Base-by-base conservation (phyloP, 2,329 filamentous ascomycete genomes). In the Cladosporium sp. region DNA sequence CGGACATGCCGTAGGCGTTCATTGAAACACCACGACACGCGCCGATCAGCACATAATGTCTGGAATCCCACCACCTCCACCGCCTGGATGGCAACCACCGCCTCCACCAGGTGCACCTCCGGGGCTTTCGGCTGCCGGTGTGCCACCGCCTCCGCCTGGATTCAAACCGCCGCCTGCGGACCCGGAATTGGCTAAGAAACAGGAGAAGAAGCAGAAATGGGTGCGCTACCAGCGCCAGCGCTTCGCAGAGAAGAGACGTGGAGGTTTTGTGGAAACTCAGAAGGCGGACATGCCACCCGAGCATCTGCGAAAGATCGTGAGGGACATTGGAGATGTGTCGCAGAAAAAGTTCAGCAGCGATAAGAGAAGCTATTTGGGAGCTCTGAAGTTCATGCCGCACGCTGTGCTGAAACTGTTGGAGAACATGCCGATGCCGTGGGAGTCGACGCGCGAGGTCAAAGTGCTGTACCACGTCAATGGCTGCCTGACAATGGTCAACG, bases 391-490 rank as follows among this genome's bases (percentile, higher is more conserved):
- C 74, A 98, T 98, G 93, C 93, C 93, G 1, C 93, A 98, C 68
- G 93, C 93, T 5, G 93, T 98, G 9, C 74, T 98, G 74, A 98
- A 98, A 76, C 79, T 98, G 19, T 72, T 98, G 53, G 93, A 98
- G 75, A 98, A 98, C 65, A 98, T 98, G 93, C 93, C 93, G 3
- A 98, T 98, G 93, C 93, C 93, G 0, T 98, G 93, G 93, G 93
- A 98, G 74, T 93, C 90, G 53, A 84, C 89, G 22, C 83, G 91
- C 58, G 93, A 98, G 66, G 95, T 98, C 57, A 97, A 97, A 74
- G 93, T 98, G 28, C 78, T 98, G 10, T 98, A 98, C 70, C 93
- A 98, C 67, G 91, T 97, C 64, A 98, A 98, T 66, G 93, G 93
- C 31, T 98, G 95, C 66, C 72, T 98, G 72, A 98, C 93, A 1